phyloP scores from a whole-genome alignment of 305 asterid genomes.

The Vinca major region DNA sequence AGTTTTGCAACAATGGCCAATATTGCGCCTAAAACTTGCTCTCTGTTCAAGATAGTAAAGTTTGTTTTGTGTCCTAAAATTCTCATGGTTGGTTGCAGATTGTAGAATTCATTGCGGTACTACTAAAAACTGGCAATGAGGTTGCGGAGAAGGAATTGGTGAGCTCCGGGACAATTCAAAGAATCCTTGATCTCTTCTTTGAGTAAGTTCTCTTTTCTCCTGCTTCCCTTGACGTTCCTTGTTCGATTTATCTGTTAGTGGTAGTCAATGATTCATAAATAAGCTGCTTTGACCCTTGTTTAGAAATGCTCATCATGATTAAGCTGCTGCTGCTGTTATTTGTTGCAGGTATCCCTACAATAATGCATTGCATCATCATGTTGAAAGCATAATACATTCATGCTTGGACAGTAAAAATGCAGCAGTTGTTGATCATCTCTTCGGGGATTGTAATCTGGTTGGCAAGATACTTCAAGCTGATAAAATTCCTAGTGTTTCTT shows the following conservation, averaged over 20 bases:
- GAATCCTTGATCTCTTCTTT: slow-evolving; percentile 56
- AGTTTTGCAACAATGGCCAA: not conserved
- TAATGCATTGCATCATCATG: slow-evolving; percentile 95
- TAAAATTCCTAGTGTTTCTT: slow-evolving; percentile 44
- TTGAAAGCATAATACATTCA: slow-evolving; percentile 87
- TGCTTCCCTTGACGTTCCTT: too few species aligned
- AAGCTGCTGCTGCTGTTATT: not conserved
- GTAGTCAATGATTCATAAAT: not conserved
- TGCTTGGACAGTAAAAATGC: slow-evolving; percentile 75
- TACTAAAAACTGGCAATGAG: slow-evolving; percentile 79
- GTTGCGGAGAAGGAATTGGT: slow-evolving; percentile 79
- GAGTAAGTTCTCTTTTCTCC: too few species aligned
- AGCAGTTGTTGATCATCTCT: slow-evolving; percentile 60
- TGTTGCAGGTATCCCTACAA: slow-evolving; percentile 77
- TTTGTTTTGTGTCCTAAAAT: not conserved
- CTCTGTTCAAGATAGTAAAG: not conserved
- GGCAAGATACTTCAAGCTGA: slow-evolving; percentile 68
- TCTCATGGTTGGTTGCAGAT: slow-evolving; percentile 30
- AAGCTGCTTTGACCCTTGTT: slow-evolving; percentile 9
- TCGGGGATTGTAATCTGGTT: slow-evolving; percentile 63
- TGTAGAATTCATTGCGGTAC: slow-evolving; percentile 81
- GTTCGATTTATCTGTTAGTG: slow-evolving; percentile 7
- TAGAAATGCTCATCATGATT: not conserved
- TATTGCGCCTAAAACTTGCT: not conserved
- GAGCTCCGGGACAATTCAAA: slow-evolving; percentile 68